These are phyloP conservation scores for Trichoderma asperellum DNA, from an alignment of 2,329 filamentous ascomycete genomes.

Conservation along the genomic window DNA sequence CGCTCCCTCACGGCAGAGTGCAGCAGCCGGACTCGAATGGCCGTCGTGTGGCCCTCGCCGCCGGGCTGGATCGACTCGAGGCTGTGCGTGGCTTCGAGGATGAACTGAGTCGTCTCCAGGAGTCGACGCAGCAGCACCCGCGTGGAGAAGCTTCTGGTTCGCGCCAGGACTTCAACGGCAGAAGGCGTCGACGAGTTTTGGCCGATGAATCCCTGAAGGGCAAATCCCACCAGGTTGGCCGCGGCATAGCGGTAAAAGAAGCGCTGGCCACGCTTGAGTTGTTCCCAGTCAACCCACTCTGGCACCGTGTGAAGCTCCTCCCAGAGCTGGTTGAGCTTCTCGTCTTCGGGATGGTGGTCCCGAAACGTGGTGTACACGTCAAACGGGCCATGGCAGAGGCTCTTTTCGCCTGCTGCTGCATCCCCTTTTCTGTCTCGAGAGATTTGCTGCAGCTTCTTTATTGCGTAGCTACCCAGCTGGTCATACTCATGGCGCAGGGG, in stretches of 20 bases:
- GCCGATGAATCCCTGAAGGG: slow-evolving; percentile 45
- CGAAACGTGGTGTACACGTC: slow-evolving; percentile 27
- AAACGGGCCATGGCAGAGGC: neutral
- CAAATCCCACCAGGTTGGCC: slow-evolving; percentile 58
- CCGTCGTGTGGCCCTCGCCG: slow-evolving; percentile 63
- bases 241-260: slow-evolving; percentile 67
- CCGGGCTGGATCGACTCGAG: slow-evolving; percentile 63
- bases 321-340: slow-evolving; percentile 55
- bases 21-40: slow-evolving; percentile 66
- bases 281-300: slow-evolving; percentile 69
- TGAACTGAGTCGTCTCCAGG: slow-evolving; percentile 49
- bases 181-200: slow-evolving; percentile 54
- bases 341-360: slow-evolving; percentile 20
- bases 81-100: slow-evolving; percentile 63
- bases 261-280: slow-evolving; percentile 66
- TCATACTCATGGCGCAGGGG: slow-evolving; percentile 33
- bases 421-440: slow-evolving; percentile 25
- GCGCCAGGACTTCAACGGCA: slow-evolving; percentile 65
- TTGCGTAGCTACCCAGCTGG: slow-evolving; percentile 30
- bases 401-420: neutral
- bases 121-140: slow-evolving; percentile 62
- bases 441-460: slow-evolving; percentile 31
- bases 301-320: slow-evolving; percentile 61
- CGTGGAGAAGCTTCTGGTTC: slow-evolving; percentile 69
- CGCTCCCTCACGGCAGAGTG: slow-evolving; percentile 67